Percentiles rank a stretch among this genome's conserved stretches.
phyloP scores from a whole-genome alignment of 179 eudicot species.

The Silene coronaria region DNA sequence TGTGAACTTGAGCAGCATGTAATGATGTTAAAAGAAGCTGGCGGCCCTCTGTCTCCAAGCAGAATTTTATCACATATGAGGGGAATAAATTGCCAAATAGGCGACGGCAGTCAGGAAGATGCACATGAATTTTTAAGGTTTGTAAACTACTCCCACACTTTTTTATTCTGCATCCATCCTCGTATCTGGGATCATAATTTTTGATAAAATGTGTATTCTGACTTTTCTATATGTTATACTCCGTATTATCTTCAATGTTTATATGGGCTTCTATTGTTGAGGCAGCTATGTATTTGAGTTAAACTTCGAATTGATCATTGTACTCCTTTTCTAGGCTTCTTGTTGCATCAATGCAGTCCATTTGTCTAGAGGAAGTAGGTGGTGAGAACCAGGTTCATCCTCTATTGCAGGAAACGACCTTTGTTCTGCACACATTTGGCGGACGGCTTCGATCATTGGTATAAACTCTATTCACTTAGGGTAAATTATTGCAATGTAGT shows the following conservation, averaged over 20 bases:
- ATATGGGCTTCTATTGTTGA: neutral
- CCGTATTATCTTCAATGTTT: neutral
- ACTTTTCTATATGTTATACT: neutral
- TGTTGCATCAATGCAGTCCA: slow-evolving; percentile 91
- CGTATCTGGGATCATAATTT: neutral
- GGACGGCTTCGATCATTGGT: slow-evolving; percentile 91
- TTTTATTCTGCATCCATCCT: neutral
- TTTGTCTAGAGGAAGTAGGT: slow-evolving; percentile 80
- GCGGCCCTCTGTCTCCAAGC: slow-evolving; percentile 75
- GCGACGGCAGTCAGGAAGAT: slow-evolving; percentile 96
- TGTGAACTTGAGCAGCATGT: slow-evolving; percentile 94
- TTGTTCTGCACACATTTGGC: slow-evolving; percentile 77
- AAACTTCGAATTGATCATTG: neutral
- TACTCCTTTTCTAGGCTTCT: slow-evolving; percentile 55
- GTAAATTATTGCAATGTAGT: neutral
- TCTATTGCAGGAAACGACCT: slow-evolving; percentile 78
- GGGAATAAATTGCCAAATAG: slow-evolving; percentile 67
- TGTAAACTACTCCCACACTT: slow-evolving; percentile 15
- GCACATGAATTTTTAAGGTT: slow-evolving; percentile 97
- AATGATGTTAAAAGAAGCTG: slow-evolving; percentile 58
- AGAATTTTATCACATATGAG: slow-evolving; percentile 69
- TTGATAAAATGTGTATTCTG: neutral
- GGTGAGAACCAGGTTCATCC: slow-evolving; percentile 78
- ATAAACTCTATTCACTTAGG: slow-evolving; percentile 1
- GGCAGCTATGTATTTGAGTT: neutral